Conservation (phyloP, 129 eudicot species). For the Lonicera japonica region DNA sequence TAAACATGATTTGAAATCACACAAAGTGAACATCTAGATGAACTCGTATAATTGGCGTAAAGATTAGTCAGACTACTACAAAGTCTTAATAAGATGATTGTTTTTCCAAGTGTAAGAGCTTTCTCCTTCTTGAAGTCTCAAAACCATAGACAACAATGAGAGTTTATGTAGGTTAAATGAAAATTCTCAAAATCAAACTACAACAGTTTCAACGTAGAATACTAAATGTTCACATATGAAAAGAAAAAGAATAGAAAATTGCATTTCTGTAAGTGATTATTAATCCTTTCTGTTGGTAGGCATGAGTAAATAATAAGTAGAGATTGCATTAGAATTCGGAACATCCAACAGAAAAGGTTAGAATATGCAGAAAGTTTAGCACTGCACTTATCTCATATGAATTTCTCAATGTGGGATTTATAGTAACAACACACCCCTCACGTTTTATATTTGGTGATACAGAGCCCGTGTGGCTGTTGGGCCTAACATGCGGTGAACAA, state of each 20-base stretch:
- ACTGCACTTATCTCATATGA: too few relatives aligned
- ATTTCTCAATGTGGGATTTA: too few relatives aligned
- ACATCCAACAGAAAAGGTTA: too few relatives aligned
- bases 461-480: too few relatives aligned
- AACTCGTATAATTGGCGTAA: neutral
- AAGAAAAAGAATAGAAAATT: too few relatives aligned
- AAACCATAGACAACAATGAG: neutral
- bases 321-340: too few relatives aligned
- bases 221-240: neutral
- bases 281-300: neutral
- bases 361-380: too few relatives aligned
- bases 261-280: neutral
- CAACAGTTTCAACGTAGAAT: neutral
- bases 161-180: neutral
- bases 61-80: too few relatives aligned
- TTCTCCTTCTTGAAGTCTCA: neutral
- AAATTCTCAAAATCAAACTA: neutral
- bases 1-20: neutral
- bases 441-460: too few relatives aligned
- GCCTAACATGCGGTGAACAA: too few relatives aligned
- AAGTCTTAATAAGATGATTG: neutral
- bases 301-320: neutral
- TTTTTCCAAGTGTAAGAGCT: neutral
- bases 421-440: too few relatives aligned
- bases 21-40: constrained; percentile 1